A percentile compares a stretch with the other conserved stretches of the same genome.
These are phyloP conservation scores for Tolypocladium sp. DNA, from an alignment of 2,329 filamentous ascomycete species.

Conservation along the genomic window DNA sequence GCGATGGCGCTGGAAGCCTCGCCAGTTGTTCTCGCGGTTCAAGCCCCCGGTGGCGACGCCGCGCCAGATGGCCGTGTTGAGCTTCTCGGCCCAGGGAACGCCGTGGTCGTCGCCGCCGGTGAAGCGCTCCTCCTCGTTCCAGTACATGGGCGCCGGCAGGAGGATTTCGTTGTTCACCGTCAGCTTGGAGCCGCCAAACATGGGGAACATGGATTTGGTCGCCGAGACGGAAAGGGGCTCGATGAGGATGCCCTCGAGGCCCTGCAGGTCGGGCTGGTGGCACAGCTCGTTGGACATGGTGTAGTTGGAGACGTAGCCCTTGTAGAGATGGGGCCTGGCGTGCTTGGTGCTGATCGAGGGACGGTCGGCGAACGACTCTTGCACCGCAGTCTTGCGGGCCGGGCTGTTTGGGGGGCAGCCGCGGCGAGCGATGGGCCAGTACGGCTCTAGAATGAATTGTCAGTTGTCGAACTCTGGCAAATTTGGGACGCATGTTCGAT, in stretches of 20 bases:
- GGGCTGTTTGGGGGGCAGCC: slow-evolving; percentile 55
- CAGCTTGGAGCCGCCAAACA: slow-evolving; percentile 62
- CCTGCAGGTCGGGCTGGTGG: slow-evolving; percentile 54
- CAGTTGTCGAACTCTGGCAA: neutral
- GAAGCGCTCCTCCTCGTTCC: slow-evolving; percentile 53
- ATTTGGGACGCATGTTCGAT: too few relatives aligned
- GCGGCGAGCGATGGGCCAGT: slow-evolving; percentile 47
- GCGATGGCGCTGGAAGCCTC: slow-evolving; percentile 64
- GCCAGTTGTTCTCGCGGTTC: slow-evolving; percentile 55
- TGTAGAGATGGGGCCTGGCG: slow-evolving; percentile 37
- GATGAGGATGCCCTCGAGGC: slow-evolving; percentile 56
- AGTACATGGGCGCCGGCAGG: slow-evolving; percentile 62
- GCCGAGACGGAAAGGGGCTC: slow-evolving; percentile 47
- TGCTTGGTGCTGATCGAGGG: slow-evolving; percentile 35
- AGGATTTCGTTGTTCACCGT: slow-evolving; percentile 63
- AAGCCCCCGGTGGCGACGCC: slow-evolving; percentile 58
- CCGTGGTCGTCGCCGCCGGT: slow-evolving; percentile 46
- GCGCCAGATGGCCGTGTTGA: slow-evolving; percentile 48
- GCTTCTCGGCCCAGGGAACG: slow-evolving; percentile 48
- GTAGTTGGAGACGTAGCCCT: slow-evolving; percentile 54
- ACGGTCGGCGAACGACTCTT: slow-evolving; percentile 33
- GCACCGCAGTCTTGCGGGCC: slow-evolving; percentile 38
- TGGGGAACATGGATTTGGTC: slow-evolving; percentile 49
- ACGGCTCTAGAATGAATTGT: slow-evolving; percentile 25
- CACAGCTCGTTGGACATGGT: slow-evolving; percentile 53